Base-by-base conservation (phyloP, 768 basidiomycete species). In the Tremella mesenterica region DNA sequence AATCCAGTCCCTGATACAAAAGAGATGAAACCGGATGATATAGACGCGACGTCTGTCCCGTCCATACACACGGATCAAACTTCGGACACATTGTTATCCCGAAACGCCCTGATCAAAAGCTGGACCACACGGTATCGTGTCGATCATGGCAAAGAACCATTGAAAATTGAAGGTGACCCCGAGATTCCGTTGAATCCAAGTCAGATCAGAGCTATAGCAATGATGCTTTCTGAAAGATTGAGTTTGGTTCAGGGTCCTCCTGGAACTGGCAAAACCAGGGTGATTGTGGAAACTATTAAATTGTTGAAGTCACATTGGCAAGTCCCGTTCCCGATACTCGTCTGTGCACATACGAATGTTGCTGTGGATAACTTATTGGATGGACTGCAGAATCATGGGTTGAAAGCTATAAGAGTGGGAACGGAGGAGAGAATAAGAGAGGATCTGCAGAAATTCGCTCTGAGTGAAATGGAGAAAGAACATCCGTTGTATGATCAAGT, bases 311-410 rank as follows among this genome's bases (percentile, higher is more conserved):
- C 74, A 2, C 81, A 88, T 65, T 96, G 91, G 69, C 78, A 85
- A 70, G 82, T 92, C 9, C 81, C 86, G 4, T 81, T 85, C 30
- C 89, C 89, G 1, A 77, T 93, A 34, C 80, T 96, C 13, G 85
- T 93, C n/a, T 88, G 87, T 70, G 91, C 91, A 0, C 93, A 87
- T 67, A 95, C 92, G 34, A 92, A 95, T 61, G 86, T 83, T 18
- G 90, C 92, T 0, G 88, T 92, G 18, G 90, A 95, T 68, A 88
- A 92, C 60, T 81, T 95, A 8, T 81, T 91, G 31, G 83, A 85
- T 65, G 86, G 86, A 0, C 77, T 91, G 23, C 77, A 77, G 8
- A 71, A 74, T 1, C 51, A 64, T 6, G 81, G 81, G 3, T 71
- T 92, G 43, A 82, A 81, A 57, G 84, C 90, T 1, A 74, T 93